Evolutionary conservation across 2,329 filamentous ascomycete species (phyloP), one percentile per base, ranked within the genome.

Genomic region (Alternaria alternata): DNA sequence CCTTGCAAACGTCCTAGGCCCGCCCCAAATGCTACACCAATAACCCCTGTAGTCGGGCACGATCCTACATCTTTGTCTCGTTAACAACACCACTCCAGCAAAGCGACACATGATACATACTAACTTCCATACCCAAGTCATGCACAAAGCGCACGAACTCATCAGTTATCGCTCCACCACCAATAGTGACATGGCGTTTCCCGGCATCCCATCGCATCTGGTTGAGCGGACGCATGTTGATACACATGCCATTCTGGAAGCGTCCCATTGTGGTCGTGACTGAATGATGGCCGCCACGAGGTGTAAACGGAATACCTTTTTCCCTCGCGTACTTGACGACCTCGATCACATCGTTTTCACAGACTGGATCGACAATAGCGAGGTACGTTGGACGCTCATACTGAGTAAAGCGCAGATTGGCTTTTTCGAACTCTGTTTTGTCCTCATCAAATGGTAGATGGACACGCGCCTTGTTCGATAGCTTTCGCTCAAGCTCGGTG

Each of bases 191-290:
- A 34, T 54, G 51, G 18, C 16, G 49, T 2, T 38, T 49, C 36
- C 44, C 43, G 12, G 43, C 42, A 4, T 54, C n/a, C 51, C 51
- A 59, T 43, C 51, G 43, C 56, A 59, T 54, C 7, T 54, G 36
- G n/a, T 59, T 59, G 20, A 54, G 43, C 16, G 56, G 36, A 28
- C 51, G 51, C 56, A 59, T 59, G 2, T 54, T 59, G 43, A 59
- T 59, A 14, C 56, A 59, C 32, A 59, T 54, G 3, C 56, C 56
- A 16, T 54, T 59, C n/a, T 39, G 36, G 9, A 54, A 54, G 7
- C 34, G 51, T 8, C 56, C 26, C 51, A 59, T 54, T 4, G 56
- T 59, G 30, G 42, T 59, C 1, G 51, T 59, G 56, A 49, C 56
- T 26, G 43, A 28, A 49, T 59, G 56, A 22, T 59, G 56, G 28